Conservation (phyloP, 2,329 filamentous ascomycete species). For the Trichophyton rubrum region DNA sequence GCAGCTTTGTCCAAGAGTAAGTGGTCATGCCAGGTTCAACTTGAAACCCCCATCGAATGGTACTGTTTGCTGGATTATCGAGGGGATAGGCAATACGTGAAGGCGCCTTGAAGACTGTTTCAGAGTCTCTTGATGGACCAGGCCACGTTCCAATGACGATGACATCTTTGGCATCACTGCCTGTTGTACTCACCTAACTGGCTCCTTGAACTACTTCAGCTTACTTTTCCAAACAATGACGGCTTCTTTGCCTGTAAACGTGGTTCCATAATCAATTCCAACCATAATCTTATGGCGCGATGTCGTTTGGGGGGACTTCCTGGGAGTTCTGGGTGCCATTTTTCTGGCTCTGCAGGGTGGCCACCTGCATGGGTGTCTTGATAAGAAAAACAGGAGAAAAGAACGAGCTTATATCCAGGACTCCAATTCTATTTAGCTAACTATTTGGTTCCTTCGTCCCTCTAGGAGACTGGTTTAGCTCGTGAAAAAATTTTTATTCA, state of each 20-base stretch:
- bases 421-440: no score
- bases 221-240: background rate
- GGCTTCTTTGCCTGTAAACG: constrained; percentile 9
- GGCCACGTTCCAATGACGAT: constrained; percentile 18
- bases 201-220: constrained; percentile 8
- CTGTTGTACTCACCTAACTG: constrained; percentile 13
- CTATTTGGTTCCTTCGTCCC: no score
- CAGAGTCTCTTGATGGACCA: constrained; percentile 8
- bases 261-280: constrained; percentile 16
- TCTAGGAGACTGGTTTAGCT: no score
- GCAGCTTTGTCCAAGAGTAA: constrained; percentile 23
- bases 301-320: no score
- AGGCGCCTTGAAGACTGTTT: constrained; percentile 16
- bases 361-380: no score
- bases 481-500: no score
- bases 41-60: constrained; percentile 18
- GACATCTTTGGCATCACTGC: constrained; percentile 13
- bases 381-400: no score
- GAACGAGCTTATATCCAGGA: no score
- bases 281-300: constrained; percentile 11
- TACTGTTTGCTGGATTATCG: constrained; percentile 11
- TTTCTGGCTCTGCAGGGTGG: no score
- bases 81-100: constrained; percentile 18
- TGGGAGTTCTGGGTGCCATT: background rate
- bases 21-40: constrained; percentile 15